Evolutionary conservation across 2,329 filamentous ascomycete genomes (phyloP), one percentile per base, ranked within the genome.

Genomic region (Diaporthe citri): DNA sequence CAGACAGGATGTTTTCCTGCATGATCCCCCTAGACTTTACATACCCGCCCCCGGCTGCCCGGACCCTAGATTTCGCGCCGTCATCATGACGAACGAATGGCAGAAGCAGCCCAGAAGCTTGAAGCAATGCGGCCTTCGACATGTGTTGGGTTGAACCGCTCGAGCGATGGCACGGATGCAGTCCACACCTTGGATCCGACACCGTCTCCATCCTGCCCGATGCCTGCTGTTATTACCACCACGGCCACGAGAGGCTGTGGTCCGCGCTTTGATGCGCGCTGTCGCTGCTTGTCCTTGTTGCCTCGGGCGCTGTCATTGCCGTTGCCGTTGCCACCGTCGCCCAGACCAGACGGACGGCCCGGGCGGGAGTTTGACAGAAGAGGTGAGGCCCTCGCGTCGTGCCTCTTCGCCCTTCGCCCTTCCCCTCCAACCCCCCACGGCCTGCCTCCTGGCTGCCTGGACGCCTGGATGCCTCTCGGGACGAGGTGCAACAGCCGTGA

Each of bases 401-500:
- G 64, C 31, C 46, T 39, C 31, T 25, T n/a, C 20, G 41, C 41
- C 15, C 25, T 64, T 12, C 9, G 41, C 41, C 60, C 17, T 20
- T n/a, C 20, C 10, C 41, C 25, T n/a, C 12, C 9, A 22, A 34
- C 57, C 62, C 43, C 41, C 31, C 31, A 67, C 62, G n/a, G 46
- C 17, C 28, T 8, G 17, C 15, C 5, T n/a, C 60, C 17, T 31
- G 60, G 25, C 17, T 8, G 41, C 39, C 22, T 66, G 62, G 36
- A n/a, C 13, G 22, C 43, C 62, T 52, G 64, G 46, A 55, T 52
- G 48, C 46, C 64, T 55, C 64, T 55, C 46, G 64, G 64, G 64
- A 55, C 64, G 64, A 69, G 64, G 64, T 69, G 64, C 57, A 73
- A 43, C 66, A 66, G 56, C n/a, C 13, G 75, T 66, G n/a, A 71